Evolutionary conservation across 2,329 filamentous ascomycete genomes (phyloP).

Genomic region (Apiospora pterosperma): DNA sequence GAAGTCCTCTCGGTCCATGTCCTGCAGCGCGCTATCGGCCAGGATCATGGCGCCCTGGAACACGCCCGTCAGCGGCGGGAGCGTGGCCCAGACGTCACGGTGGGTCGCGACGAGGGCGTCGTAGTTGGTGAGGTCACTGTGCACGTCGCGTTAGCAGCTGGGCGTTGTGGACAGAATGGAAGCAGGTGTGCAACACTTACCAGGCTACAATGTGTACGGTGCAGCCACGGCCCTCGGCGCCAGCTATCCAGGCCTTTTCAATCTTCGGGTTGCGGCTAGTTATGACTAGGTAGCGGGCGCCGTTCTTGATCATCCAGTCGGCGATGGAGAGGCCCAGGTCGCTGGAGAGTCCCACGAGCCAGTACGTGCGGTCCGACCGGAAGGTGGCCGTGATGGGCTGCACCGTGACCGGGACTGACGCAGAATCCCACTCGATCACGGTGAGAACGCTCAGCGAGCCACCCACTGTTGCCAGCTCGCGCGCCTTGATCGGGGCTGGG

Average conservation of each 20-base stretch:
- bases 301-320: slow-evolving; percentile 18
- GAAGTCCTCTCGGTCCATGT: slow-evolving; percentile 24
- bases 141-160: slow-evolving; percentile 11
- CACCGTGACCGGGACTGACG: not conserved
- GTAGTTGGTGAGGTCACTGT: slow-evolving; percentile 15
- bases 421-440: not conserved
- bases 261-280: slow-evolving; percentile 14
- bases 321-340: slow-evolving; percentile 10
- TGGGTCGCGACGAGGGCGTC: slow-evolving; percentile 6
- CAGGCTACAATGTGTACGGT: slow-evolving; percentile 8
- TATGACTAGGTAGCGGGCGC: slow-evolving; percentile 13
- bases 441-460: not conserved
- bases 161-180: slow-evolving; percentile 2
- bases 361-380: too few species aligned
- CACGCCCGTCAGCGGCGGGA: slow-evolving; percentile 32
- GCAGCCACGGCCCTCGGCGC: not conserved
- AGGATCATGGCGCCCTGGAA: slow-evolving; percentile 36
- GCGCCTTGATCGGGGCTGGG: not conserved
- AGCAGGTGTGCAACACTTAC: slow-evolving; percentile 9
- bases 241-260: slow-evolving; percentile 4
- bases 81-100: slow-evolving; percentile 11
- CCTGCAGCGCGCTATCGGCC: slow-evolving; percentile 15
- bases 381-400: not conserved
- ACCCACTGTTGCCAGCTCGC: not conserved
- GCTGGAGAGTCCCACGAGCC: slow-evolving; percentile 15